Percentiles rank a stretch among this genome's conserved stretches.
phyloP scores from a whole-genome alignment of 23 red algal genomes.

The Cyanidiococcus yangmingshanensis region DNA sequence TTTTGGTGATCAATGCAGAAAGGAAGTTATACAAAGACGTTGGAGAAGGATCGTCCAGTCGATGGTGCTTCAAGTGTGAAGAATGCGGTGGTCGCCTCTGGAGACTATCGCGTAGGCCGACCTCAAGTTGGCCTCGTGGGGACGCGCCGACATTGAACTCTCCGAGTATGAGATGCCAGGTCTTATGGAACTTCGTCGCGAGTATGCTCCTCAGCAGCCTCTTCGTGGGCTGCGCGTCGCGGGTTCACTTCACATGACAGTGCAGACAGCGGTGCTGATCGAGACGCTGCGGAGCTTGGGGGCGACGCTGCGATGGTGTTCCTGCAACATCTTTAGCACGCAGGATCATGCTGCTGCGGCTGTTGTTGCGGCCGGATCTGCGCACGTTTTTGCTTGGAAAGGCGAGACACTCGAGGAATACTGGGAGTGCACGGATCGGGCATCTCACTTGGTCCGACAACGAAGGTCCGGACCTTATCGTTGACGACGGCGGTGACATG shows the following conservation, averaged over 20 bases:
- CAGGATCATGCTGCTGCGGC: constrained; percentile 98
- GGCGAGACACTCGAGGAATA: constrained; percentile 87
- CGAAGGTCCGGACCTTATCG: constrained; percentile 79
- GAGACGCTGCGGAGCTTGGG: constrained; percentile 92
- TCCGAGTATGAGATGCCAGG: constrained; percentile 97
- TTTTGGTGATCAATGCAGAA: neutral
- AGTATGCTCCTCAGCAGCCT: constrained; percentile 71
- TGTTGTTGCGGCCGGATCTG: constrained; percentile 55
- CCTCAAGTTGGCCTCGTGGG: constrained; percentile 69
- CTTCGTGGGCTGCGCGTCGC: constrained; percentile 69
- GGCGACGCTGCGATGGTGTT: constrained; percentile 93
- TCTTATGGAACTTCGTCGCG: constrained; percentile 71
- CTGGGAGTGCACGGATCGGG: constrained; percentile 96
- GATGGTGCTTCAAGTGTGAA: neutral
- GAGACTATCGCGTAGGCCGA: constrained; percentile 89
- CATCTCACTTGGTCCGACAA: constrained; percentile 85
- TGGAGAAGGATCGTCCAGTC: neutral
- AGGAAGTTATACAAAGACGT: neutral
- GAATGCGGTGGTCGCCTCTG: constrained; percentile 11
- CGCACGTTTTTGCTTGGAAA: constrained; percentile 93
- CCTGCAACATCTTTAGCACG: constrained; percentile 97
- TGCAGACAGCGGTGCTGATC: constrained; percentile 95
- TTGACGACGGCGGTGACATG: constrained; percentile 95
- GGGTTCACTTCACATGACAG: constrained; percentile 97
- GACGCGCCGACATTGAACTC: constrained; percentile 76